Base-by-base conservation (phyloP, 805 yeast genomes). In the Candida silvicultrix region DNA sequence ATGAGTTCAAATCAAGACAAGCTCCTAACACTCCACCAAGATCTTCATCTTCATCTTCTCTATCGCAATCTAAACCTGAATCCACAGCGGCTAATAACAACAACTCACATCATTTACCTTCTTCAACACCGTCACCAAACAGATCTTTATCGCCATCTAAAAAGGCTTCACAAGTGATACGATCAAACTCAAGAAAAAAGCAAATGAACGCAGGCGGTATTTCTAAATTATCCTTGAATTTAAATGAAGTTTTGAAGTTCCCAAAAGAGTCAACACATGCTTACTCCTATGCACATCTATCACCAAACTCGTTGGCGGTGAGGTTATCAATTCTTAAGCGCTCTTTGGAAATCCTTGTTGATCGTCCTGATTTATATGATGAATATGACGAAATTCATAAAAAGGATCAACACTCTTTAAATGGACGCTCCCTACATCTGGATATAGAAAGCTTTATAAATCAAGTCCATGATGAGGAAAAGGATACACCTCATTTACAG, bases 221-320 rank as follows among this genome's bases (percentile, higher is more conserved):
- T 4, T 50, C 74, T 2, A 58, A 59, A 38, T 40, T 59, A 5
- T 51, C 62, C 2, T 64, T 59, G 5, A 66, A 59, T 42, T 40
- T 59, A 15, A 59, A 64, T 11, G 80, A 82, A 45, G 70, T 85
- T 18, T 59, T 81, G 36, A 75, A 72, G 50, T 83, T 87, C 57
- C 89, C 92, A 5, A 79, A 81, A 22, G 89, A 85, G 54, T 85
- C 94, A 12, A 78, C 94, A 1, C 90, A 85, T 60, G 85, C 95
- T 2, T 88, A 85, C 59, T 86, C 95, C 0, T 88, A 88, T 60
- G 88, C 94, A 3, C 86, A 85, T 45, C 66, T 87, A 46, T 82
- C 92, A 1, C 94, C 90, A 10, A 85, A 85, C 59, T 83, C 95
- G 1, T 64, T 88, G 46, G 87, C 94, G 0, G 75, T 86, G 41